These are phyloP conservation scores for Fusarium domesticum DNA, from an alignment of 2,329 filamentous ascomycete species.

Conservation along the genomic window DNA sequence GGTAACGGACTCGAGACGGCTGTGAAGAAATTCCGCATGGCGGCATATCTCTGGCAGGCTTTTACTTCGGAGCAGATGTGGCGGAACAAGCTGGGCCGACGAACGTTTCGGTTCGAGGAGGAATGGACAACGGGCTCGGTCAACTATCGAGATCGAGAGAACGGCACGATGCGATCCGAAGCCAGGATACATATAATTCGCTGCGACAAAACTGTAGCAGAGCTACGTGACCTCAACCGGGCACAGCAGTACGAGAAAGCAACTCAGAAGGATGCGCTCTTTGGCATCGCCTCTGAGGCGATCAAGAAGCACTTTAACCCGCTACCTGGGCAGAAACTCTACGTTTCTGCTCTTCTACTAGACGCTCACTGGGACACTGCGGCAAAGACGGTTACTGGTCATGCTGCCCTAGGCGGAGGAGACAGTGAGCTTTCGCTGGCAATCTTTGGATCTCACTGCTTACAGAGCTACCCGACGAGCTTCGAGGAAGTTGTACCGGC, in stretches of 20 bases:
- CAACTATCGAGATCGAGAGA: constrained; percentile 69
- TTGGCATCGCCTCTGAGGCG: constrained; percentile 72
- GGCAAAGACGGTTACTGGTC: constrained; percentile 68
- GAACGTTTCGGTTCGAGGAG: constrained; percentile 88
- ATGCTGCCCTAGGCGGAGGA: constrained; percentile 78
- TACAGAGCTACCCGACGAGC: constrained; percentile 86
- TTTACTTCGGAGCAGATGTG: constrained; percentile 97
- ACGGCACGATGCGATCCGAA: constrained; percentile 78
- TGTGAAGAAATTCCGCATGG: constrained; percentile 88
- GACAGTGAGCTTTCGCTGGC: constrained; percentile 74
- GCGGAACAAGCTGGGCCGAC: constrained; percentile 79
- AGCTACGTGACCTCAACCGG: constrained; percentile 73
- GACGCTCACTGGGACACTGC: constrained; percentile 84
- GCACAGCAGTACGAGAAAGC: constrained; percentile 74
- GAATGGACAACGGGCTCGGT: constrained; percentile 86
- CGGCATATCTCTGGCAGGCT: constrained; percentile 93
- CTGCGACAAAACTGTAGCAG: constrained; percentile 76
- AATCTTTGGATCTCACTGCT: constrained; percentile 86
- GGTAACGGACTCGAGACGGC: constrained; percentile 79
- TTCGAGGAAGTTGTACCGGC: constrained; percentile 88
- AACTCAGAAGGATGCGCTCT: constrained; percentile 69
- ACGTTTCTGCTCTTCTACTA: constrained; percentile 81
- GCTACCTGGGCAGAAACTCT: constrained; percentile 74
- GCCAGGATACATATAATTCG: constrained; percentile 86
- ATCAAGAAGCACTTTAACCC: constrained; percentile 75